These are phyloP conservation scores for Pseudogymnoascus sp. DNA, from an alignment of 2,329 filamentous ascomycete genomes.

Conservation along the genomic window DNA sequence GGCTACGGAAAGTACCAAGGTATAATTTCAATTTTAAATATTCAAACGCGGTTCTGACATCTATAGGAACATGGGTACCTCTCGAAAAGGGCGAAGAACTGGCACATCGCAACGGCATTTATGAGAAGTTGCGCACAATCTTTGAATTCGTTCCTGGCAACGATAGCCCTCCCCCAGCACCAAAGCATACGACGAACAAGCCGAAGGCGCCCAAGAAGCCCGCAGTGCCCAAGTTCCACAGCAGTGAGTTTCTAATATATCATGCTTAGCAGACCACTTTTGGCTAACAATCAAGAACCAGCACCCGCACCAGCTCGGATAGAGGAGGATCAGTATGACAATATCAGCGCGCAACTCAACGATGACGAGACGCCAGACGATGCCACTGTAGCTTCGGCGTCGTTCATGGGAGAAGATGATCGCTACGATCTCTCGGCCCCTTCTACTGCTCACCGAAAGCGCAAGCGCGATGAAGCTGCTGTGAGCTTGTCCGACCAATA, in stretches of 20 bases:
- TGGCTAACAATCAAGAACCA: slow-evolving; percentile 29
- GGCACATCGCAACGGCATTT: slow-evolving; percentile 79
- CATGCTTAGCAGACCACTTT: slow-evolving; percentile 3
- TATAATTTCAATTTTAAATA: slow-evolving; percentile 30
- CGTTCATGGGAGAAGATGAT: slow-evolving; percentile 79
- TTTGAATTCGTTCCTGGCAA: slow-evolving; percentile 85
- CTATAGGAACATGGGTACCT: slow-evolving; percentile 86
- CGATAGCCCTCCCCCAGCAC: slow-evolving; percentile 84
- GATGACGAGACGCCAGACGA: slow-evolving; percentile 74
- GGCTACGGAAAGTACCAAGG: slow-evolving; percentile 98
- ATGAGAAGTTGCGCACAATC: slow-evolving; percentile 76
- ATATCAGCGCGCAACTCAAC: slow-evolving; percentile 53
- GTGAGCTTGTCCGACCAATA: slow-evolving; percentile 68
- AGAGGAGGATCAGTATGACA: slow-evolving; percentile 60
- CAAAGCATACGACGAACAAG: slow-evolving; percentile 84
- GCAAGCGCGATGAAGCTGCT: slow-evolving; percentile 65
- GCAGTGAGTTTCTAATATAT: slow-evolving; percentile 30
- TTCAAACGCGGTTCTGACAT: slow-evolving; percentile 15
- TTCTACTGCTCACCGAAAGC: slow-evolving; percentile 59
- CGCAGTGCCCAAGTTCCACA: slow-evolving; percentile 54
- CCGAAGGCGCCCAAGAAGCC: slow-evolving; percentile 69
- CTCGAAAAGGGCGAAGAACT: slow-evolving; percentile 73
- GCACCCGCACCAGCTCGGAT: slow-evolving; percentile 35
- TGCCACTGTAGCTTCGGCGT: slow-evolving; percentile 78
- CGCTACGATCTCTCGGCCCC: slow-evolving; percentile 64